These are phyloP conservation scores for Xylariaceae sp. DNA, from an alignment of 2,329 filamentous ascomycete genomes.

Conservation along the genomic window DNA sequence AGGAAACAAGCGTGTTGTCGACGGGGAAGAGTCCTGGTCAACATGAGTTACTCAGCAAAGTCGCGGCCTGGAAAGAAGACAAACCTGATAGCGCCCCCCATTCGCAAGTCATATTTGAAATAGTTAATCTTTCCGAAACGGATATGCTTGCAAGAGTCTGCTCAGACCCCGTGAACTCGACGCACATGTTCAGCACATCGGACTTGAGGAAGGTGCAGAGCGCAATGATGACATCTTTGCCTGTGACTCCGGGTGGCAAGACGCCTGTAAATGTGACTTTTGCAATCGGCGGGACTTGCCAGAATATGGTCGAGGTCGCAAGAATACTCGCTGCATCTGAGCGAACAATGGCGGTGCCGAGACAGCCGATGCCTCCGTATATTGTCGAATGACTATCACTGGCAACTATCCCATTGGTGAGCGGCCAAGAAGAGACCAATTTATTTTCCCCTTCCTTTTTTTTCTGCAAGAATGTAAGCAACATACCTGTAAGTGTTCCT, in stretches of 20 bases:
- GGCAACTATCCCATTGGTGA: too few species aligned
- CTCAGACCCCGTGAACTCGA: slow-evolving; percentile 81
- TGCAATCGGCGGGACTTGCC: slow-evolving; percentile 80
- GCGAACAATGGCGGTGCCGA: slow-evolving; percentile 75
- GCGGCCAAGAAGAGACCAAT: too few species aligned
- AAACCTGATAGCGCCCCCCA: slow-evolving; percentile 53
- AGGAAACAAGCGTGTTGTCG: slow-evolving; percentile 65
- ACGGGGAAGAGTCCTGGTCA: slow-evolving; percentile 69
- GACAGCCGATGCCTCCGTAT: slow-evolving; percentile 74
- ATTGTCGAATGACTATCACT: slow-evolving; percentile 75
- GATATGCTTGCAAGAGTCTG: slow-evolving; percentile 70
- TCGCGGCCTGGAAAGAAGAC: slow-evolving; percentile 87
- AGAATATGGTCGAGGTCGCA: slow-evolving; percentile 82
- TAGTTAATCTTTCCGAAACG: slow-evolving; percentile 66
- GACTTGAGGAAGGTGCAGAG: slow-evolving; percentile 83
- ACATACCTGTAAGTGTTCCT: slow-evolving; percentile 76
- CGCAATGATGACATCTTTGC: slow-evolving; percentile 91
- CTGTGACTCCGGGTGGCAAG: slow-evolving; percentile 75
- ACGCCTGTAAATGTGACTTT: slow-evolving; percentile 73
- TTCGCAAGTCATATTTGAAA: slow-evolving; percentile 78
- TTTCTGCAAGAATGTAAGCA: too few species aligned
- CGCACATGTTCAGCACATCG: slow-evolving; percentile 84
- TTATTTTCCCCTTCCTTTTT: too few species aligned
- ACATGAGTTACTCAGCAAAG: slow-evolving; percentile 53
- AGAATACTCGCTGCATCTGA: slow-evolving; percentile 86